Evolutionary conservation across 805 yeast species (phyloP).

Genomic region (Barnettozyma pratensis): DNA sequence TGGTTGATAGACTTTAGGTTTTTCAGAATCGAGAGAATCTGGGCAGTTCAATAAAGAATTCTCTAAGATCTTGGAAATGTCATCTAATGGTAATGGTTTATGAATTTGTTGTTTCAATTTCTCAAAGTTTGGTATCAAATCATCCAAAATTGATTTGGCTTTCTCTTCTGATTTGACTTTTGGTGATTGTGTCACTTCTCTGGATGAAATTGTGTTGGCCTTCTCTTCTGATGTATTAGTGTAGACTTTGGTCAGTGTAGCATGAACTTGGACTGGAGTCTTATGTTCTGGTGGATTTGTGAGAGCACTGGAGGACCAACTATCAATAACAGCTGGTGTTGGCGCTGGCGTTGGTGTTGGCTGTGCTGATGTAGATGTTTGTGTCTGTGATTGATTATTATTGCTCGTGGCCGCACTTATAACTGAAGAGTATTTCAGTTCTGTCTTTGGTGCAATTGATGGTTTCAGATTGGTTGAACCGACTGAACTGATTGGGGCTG

Average conservation of each 20-base stretch:
- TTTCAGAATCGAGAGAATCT: conserved; percentile 86
- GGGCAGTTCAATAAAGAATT: conserved; percentile 85
- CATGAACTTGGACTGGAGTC: conserved; percentile 8
- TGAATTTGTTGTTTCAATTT: conserved; percentile 35
- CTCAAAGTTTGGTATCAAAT: conserved; percentile 26
- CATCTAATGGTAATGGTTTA: conserved; percentile 48
- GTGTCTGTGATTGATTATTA: not conserved
- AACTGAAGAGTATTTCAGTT: conserved; percentile 52
- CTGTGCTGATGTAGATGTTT: not conserved
- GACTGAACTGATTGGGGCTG: not conserved
- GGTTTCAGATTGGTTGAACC: conserved; percentile 37
- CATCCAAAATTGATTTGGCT: conserved; percentile 15
- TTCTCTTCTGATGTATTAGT: conserved; percentile 6
- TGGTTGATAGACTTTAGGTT: conserved; percentile 66
- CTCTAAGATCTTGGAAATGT: conserved; percentile 59
- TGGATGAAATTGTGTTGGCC: not conserved
- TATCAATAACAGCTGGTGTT: conserved; percentile 3
- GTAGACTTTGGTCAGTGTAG: conserved; percentile 6
- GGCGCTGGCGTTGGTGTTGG: conserved; percentile 10
- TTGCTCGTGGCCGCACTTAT: conserved; percentile 17
- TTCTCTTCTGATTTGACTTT: conserved; percentile 1
- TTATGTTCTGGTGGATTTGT: conserved; percentile 1
- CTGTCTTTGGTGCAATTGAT: conserved; percentile 51
- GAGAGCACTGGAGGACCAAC: conserved; percentile 7
- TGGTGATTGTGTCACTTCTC: conserved; percentile 15